Conservation (phyloP, 2,329 filamentous ascomycete species). For the Fusarium sp. region DNA sequence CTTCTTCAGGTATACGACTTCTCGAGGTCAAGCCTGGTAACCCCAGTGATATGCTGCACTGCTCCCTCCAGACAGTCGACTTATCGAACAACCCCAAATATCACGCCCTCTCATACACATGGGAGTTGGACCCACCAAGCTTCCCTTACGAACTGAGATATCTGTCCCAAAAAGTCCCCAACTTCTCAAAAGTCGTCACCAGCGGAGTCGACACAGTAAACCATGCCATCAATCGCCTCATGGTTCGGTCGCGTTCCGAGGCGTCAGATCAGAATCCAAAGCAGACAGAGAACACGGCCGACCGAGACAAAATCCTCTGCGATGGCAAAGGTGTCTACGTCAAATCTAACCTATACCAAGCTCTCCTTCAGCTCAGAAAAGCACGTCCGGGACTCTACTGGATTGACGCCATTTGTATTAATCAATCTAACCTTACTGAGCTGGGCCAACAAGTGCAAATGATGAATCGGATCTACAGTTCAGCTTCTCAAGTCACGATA, state of each 20-base stretch:
- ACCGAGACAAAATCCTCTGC: background rate
- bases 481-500: background rate
- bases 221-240: background rate
- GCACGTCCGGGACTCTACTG: background rate
- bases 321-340: background rate
- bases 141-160: background rate
- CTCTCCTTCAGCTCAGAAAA: background rate
- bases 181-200: background rate
- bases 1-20: background rate
- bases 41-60: background rate
- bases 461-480: background rate
- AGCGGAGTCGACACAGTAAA: background rate
- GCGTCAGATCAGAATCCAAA: background rate
- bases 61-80: background rate
- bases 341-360: constrained; percentile 1
- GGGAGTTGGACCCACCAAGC: background rate
- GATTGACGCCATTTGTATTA: background rate
- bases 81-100: background rate
- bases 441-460: background rate
- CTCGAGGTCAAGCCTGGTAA: background rate
- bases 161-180: background rate
- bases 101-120: background rate
- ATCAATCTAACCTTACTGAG: background rate
- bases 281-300: background rate
- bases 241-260: background rate